Conservation (phyloP, 202 grass and related monocot species). For the Saccharum hybrid region DNA sequence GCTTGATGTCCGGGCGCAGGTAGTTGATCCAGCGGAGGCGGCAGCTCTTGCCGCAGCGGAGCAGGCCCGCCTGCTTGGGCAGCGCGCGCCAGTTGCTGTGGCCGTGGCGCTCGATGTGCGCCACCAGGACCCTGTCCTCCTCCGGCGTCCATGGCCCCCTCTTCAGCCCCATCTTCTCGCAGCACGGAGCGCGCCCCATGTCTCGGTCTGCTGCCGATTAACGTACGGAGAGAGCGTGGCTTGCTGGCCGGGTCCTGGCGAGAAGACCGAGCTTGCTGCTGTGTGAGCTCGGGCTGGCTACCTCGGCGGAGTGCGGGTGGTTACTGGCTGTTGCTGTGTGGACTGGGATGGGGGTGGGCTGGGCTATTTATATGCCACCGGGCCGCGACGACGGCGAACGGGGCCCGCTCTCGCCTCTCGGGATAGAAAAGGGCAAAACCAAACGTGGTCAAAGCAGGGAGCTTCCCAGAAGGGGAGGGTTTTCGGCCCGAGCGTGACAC, state of each 20-base stretch:
- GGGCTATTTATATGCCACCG: constrained; percentile 47
- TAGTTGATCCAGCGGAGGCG: constrained; percentile 97
- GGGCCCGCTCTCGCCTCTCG: too few relatives aligned
- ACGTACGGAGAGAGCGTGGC: not conserved
- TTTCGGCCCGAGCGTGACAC: not conserved
- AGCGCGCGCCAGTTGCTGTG: constrained; percentile 93
- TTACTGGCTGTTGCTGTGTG: constrained; percentile 14
- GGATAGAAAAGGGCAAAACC: not conserved
- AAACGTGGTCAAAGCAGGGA: constrained; percentile 49
- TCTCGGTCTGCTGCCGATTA: not conserved
- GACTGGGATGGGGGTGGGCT: not conserved
- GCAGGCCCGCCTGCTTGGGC: constrained; percentile 72
- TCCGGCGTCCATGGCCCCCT: constrained; percentile 80
- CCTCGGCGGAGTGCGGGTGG: not conserved
- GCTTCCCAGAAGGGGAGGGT: constrained; percentile 18
- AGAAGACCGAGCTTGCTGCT: not conserved
- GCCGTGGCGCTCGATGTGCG: constrained; percentile 70
- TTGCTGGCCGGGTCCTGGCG: not conserved
- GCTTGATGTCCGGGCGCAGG: constrained; percentile 92
- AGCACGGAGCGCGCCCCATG: constrained; percentile 84
- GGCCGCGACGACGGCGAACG: not conserved
- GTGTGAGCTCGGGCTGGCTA: constrained; percentile 9
- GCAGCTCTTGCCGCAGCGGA: constrained; percentile 94
- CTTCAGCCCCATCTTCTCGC: constrained; percentile 85
- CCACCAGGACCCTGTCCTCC: constrained; percentile 65